Base-by-base conservation (phyloP, 1,139 yeast species). In the Pichia sp. region DNA sequence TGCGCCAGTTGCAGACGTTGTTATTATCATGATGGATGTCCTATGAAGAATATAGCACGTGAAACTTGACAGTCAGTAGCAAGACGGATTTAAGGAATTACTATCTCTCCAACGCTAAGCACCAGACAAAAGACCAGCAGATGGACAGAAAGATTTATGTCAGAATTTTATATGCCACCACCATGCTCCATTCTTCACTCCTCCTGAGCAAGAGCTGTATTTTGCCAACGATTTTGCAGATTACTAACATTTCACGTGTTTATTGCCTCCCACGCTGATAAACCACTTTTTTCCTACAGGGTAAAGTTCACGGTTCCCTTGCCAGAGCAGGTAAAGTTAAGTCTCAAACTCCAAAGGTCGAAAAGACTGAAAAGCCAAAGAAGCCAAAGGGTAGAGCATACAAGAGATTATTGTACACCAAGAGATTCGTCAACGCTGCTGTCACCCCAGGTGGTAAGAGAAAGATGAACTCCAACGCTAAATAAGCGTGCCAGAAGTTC, bases 271-370 rank as follows among this genome's bases (percentile, higher is more conserved):
- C 36, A 32, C 13, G 36, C 13, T 32, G 36, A 32, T 32, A 13
- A 29, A 31, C 34, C 38, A 19, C 42, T 11, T 45, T 46, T 45
- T 57, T 57, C 13, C 54, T 60, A 67, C 70, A 83, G 93, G 95
- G 90, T 84, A 88, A 88, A 85, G 95, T 87, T 82, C 95, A 93
- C 97, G 99, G 99, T 81, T 90, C 97, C 81, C 88, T 93, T 86
- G 96, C 99, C 84, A 97, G 98, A 90, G 99, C 99, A 84, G 99
- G 99, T 89, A 92, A 93, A 84, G 99, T 93, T 81, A 93, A 92
- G 84, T 92, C 98, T 78, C 90, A 85, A 81, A 87, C 92, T 82
- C 97, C 92, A 79, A 92, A 88, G 88, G 90, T 85, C 75, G 92
- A 85, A 75, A 85, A 85, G 78, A 80, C 82, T 73, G 90, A 85